Conservation (phyloP, 148 eudicot species). For the Suaeda aralocaspica region DNA sequence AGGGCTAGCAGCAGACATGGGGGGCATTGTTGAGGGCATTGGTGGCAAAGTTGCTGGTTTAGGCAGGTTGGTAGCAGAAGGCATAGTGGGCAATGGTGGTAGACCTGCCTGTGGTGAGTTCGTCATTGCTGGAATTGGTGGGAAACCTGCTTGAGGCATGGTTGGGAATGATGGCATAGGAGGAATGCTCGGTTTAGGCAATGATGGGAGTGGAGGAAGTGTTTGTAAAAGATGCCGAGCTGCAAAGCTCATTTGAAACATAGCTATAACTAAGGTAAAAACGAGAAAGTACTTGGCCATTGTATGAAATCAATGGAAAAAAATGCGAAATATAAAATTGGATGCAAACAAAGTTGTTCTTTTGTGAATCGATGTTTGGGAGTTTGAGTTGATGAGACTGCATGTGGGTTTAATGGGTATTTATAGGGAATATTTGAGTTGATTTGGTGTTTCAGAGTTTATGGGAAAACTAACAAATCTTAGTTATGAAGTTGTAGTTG, state of each 20-base stretch:
- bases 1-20: no score
- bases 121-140: background rate
- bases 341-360: background rate
- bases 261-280: background rate
- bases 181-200: constrained; percentile 6
- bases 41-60: background rate
- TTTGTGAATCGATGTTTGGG: background rate
- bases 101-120: constrained; percentile 6
- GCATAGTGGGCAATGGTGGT: background rate
- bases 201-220: background rate
- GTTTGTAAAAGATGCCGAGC: constrained; percentile 10
- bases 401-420: background rate
- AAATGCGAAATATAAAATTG: background rate
- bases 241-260: constrained; percentile 10
- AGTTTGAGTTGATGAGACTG: background rate
- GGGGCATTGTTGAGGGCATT: no score
- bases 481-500: background rate
- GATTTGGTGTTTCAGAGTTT: background rate
- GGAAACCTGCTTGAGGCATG: background rate
- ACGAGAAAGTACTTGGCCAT: background rate
- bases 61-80: background rate
- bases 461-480: background rate
- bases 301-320: background rate
- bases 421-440: background rate
- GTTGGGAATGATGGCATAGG: background rate